Base-by-base conservation (phyloP, 768 basidiomycete genomes). In the Agrocybe chaxingu region DNA sequence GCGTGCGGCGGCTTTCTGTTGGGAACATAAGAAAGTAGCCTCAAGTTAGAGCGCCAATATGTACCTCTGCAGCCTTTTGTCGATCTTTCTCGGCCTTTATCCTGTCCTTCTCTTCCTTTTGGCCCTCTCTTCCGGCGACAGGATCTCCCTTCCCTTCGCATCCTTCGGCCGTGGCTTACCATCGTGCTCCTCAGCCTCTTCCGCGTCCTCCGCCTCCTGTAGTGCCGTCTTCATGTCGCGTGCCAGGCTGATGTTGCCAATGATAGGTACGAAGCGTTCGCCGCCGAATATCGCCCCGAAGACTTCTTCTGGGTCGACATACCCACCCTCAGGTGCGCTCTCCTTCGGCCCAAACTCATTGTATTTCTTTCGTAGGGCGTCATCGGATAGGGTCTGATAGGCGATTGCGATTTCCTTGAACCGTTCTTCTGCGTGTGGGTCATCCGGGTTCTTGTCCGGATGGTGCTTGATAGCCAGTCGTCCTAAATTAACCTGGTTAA, bases 331-430 rank as follows among this genome's bases (percentile, higher is more conserved):
- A 0, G 87, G 84, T 8, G 80, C 84, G 47, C 82, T 88, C 70
- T 87, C 90, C 68, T 87, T 89, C 0, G 87, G 75, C 1, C 92
- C 93, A 62, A 93, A 95, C 63, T 92, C 89, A 67, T 96, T 94
- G 71, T 95, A 96, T 63, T 92, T 92, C 56, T 79, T 78, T 10
- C 92, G 82, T 7, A 92, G 77, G 1, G 57, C 69, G 3, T 84
- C 80, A 55, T 94, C 91, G 1, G 89, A 91, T 5, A 94, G 79
- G 0, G 89, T 91, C 62, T 92, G 89, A 62, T 88, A 92, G 2
- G 92, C 92, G 44, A 93, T 89, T 0, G 92, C 90, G 54, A 96
- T 92, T 55, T 87, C 79, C 62, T 92, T 92, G 76, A 93, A 93
- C n/a, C 82, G 79, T 53, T 91, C 91, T 60, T 89, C 91, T 0